Conservation (phyloP, 2,329 filamentous ascomycete species). For the Plenodomus tracheiphilus region DNA sequence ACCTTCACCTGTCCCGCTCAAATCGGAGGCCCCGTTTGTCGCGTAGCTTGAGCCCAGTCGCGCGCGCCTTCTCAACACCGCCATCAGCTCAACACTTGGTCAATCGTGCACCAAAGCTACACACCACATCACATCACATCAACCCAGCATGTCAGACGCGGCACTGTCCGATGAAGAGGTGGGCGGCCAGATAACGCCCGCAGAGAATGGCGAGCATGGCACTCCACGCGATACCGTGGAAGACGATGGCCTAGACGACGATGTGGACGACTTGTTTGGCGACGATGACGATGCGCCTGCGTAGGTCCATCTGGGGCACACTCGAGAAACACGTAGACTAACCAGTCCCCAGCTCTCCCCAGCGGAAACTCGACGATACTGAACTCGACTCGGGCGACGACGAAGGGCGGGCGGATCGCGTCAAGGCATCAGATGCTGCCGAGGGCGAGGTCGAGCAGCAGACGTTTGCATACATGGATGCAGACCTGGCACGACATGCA, state of each 20-base stretch:
- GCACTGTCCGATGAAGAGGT: constrained; percentile 41
- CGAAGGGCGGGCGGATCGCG: constrained; percentile 64
- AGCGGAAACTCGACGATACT: constrained; percentile 62
- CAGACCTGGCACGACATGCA: constrained; percentile 69
- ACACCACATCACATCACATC: too few species aligned
- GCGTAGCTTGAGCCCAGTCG: background rate
- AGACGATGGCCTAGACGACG: constrained; percentile 38
- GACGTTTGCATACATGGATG: constrained; percentile 62
- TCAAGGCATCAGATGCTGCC: constrained; percentile 49
- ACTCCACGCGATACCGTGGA: constrained; percentile 37
- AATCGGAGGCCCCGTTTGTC: background rate
- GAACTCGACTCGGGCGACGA: constrained; percentile 67
- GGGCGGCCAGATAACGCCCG: constrained; percentile 36
- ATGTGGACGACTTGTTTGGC: constrained; percentile 53
- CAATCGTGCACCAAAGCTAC: background rate
- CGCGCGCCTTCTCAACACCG: background rate
- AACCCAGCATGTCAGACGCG: constrained; percentile 44
- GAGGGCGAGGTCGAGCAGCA: constrained; percentile 58
- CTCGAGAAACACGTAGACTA: constrained; percentile 6
- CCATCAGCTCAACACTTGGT: background rate
- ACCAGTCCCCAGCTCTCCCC: constrained; percentile 24
- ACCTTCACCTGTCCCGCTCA: background rate
- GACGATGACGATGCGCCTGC: constrained; percentile 45
- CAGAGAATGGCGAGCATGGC: constrained; percentile 33
- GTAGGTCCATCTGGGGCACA: constrained; percentile 37